Evolutionary conservation across 2,329 filamentous ascomycete species (phyloP).

Genomic region (Aphanocladium album): DNA sequence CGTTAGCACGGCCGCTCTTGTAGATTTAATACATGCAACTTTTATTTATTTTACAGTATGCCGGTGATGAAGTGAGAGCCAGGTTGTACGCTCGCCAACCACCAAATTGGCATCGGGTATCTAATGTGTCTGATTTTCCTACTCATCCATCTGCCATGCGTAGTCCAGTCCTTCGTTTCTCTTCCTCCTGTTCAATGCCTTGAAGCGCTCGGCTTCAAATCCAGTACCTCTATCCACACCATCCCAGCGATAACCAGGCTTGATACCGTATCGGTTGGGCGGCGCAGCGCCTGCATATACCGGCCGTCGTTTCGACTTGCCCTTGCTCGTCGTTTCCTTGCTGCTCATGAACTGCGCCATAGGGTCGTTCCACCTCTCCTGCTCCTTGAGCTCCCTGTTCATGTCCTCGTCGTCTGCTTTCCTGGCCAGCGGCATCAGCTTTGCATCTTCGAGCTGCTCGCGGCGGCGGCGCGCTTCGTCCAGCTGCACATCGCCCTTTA

Average conservation of each 20-base stretch:
- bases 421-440: slow-evolving; percentile 73
- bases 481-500: slow-evolving; percentile 82
- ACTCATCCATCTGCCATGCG: slow-evolving; percentile 95
- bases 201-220: slow-evolving; percentile 91
- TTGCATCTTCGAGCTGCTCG: slow-evolving; percentile 72
- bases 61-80: too few species aligned
- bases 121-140: slow-evolving; percentile 21
- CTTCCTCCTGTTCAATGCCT: slow-evolving; percentile 71
- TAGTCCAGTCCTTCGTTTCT: slow-evolving; percentile 80
- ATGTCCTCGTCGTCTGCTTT: slow-evolving; percentile 79
- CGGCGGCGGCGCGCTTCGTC: slow-evolving; percentile 59
- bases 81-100: neutral
- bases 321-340: slow-evolving; percentile 32
- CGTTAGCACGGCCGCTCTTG: neutral
- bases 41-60: neutral
- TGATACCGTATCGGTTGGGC: slow-evolving; percentile 91
- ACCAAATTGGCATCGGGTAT: slow-evolving; percentile 1
- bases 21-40: neutral
- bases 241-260: slow-evolving; percentile 92
- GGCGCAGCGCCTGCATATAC: slow-evolving; percentile 74
- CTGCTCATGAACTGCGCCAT: slow-evolving; percentile 71
- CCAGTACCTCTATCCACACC: slow-evolving; percentile 91
- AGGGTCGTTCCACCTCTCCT: slow-evolving; percentile 88
- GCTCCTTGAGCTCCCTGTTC: slow-evolving; percentile 74
- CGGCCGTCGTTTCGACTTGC: slow-evolving; percentile 46